Percentiles rank a stretch among this genome's conserved stretches.
Conservation (phyloP, 177 flowering plant species). For the Telopea speciosissima region DNA sequence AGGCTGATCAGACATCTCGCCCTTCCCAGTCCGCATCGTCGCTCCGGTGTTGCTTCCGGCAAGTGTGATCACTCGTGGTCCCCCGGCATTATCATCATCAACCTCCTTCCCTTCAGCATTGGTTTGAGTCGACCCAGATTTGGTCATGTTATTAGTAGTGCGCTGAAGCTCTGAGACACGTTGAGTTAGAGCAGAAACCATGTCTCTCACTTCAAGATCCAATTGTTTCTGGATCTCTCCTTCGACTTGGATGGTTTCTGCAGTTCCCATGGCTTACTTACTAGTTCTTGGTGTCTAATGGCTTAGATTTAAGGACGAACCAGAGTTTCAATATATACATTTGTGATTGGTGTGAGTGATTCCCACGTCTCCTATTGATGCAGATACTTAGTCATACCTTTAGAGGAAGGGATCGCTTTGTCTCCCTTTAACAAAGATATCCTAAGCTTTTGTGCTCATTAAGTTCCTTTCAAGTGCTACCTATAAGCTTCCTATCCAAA, state of each 20-base stretch:
- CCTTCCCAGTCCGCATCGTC: slow-evolving; percentile 43
- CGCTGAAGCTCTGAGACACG: slow-evolving; percentile 30
- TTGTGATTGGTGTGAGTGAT: too few species aligned
- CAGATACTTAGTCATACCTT: too few species aligned
- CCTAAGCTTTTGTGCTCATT: too few species aligned
- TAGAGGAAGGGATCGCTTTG: too few species aligned
- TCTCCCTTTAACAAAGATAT: too few species aligned
- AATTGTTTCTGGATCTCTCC: neutral
- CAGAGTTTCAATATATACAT: too few species aligned
- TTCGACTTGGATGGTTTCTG: neutral
- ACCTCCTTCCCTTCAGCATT: slow-evolving; percentile 23
- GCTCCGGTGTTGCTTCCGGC: slow-evolving; percentile 73
- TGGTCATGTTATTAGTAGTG: slow-evolving; percentile 5
- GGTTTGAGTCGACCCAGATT: slow-evolving; percentile 16
- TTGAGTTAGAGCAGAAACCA: slow-evolving; percentile 42
- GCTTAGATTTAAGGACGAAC: too few species aligned
- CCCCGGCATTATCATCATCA: slow-evolving; percentile 30
- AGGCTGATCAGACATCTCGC: slow-evolving; percentile 14
- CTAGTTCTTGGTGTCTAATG: too few species aligned
- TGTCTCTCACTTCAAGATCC: slow-evolving; percentile 31
- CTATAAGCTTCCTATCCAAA: too few species aligned
- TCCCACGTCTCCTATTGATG: too few species aligned
- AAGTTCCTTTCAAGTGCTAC: too few species aligned
- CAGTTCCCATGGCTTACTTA: too few species aligned
- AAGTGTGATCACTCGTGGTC: slow-evolving; percentile 51